Evolutionary conservation across 805 yeast genomes (phyloP), one percentile per base, ranked within the genome.

Genomic region (Komagataella ulmi): DNA sequence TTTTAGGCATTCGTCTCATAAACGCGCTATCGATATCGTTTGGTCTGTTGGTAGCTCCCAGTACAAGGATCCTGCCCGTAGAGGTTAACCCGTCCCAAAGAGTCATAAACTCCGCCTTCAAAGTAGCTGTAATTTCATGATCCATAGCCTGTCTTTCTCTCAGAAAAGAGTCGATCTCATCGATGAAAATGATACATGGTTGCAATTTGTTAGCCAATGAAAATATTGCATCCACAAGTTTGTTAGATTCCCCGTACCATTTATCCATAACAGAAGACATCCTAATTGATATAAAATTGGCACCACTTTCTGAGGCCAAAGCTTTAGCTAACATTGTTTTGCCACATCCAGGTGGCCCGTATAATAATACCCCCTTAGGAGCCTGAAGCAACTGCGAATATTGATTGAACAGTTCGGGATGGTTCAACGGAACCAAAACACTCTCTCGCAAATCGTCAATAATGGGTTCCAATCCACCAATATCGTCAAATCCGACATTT

Each of bases 311-410:
- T 69, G 93, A 91, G 10, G 99, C 99, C 49, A 93, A 99, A 0
- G 99, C 99, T 69, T 93, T 93, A 48, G 91, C 99, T 64, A 93
- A 77, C 98, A 93, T 90, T 19, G 99, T 93, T 68, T 93, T 93
- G 62, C 99, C 99, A 1, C 99, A 93, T 66, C 99, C 99, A 49
- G 99, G 99, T 8, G 99, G 98, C n/a, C 99, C 99, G 68, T 93
- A 93, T 55, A 93, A 74, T 59, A 93, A 71, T 36, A 93, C 99
- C 61, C 99, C 99, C 59, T 98, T 82, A 56, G 99, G 99, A 17
- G 99, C 99, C 62, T 93, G 98, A 57, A 93, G 99, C 8, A 90
- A 97, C 53, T 82, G 80, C 56, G 80, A 81, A 62, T 86, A 93
- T 17, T 91, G 69, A 14, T 75, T 70, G 50, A 91, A 72, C 50